phyloP scores from a whole-genome alignment of 768 basidiomycete species.

The Lactifluus pinguis region DNA sequence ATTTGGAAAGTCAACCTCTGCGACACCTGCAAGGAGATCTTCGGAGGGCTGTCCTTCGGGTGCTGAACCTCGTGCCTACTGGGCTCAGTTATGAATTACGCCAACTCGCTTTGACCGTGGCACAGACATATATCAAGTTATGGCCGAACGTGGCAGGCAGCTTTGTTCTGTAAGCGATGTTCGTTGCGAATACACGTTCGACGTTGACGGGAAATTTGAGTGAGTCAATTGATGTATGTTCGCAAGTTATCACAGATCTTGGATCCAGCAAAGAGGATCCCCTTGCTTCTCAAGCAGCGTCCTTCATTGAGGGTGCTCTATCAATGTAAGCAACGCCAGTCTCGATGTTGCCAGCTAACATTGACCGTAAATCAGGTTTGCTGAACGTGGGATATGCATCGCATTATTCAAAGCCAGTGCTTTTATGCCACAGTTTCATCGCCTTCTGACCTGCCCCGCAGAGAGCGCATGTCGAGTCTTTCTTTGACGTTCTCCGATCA shows the following conservation, averaged over 20 bases:
- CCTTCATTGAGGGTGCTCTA: constrained; percentile 41
- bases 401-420: constrained; percentile 47
- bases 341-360: constrained; percentile 7
- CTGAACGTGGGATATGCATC: constrained; percentile 46
- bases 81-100: constrained; percentile 60
- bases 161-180: constrained; percentile 41
- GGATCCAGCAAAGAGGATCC: constrained; percentile 46
- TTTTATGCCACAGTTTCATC: background rate
- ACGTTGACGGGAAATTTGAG: constrained; percentile 26
- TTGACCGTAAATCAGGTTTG: constrained; percentile 36
- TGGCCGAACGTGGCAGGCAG: constrained; percentile 46
- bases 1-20: constrained; percentile 49
- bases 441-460: background rate
- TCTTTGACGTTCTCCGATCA: constrained; percentile 9
- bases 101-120: constrained; percentile 51
- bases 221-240: constrained; percentile 43
- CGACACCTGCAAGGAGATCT: constrained; percentile 45
- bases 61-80: constrained; percentile 41
- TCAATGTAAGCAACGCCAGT: constrained; percentile 34
- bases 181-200: background rate
- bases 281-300: constrained; percentile 46
- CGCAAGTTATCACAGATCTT: constrained; percentile 40
- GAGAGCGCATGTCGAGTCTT: constrained; percentile 1
- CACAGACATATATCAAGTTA: constrained; percentile 53
- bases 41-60: constrained; percentile 42